Evolutionary conservation across 495 filamentous ascomycete genomes (phyloP), one percentile per base, ranked within the genome.

Genomic region (Umbilicaria muhlenbergii): DNA sequence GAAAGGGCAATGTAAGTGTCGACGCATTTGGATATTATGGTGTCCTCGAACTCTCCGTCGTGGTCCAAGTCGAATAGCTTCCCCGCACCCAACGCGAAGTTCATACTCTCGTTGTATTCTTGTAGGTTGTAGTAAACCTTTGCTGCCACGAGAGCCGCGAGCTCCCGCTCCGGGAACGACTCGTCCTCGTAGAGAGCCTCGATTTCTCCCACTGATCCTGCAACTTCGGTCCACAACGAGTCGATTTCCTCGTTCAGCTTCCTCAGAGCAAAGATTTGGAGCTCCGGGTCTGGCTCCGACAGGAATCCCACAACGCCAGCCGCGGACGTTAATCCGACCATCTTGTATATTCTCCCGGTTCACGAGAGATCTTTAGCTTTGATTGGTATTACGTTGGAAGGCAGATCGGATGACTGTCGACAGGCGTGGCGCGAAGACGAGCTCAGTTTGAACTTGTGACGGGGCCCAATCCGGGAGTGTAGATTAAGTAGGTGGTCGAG

Each of bases 91-190:
- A 99, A 74, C 40, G 92, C 92, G 64, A 99, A 94, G 17, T 83
- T 81, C 92, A 99, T 96, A 61, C 88, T 94, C 71, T 96, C 91
- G 57, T 95, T 87, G 66, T 96, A 96, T 63, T 93, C 92, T 65
- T 92, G 84, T 38, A 99, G 77, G 58, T 99, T 89, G 59, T 95
- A 99, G 64, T 96, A 99, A 50, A 96, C 86, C 69, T 96, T 96
- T 46, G 92, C 82, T 41, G 88, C 82, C 39, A 99, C 87, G 24
- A 99, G 70, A 43, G 92, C 89, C 43, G 92, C 92, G 36, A 96
- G 78, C 57, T 88, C 83, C 52, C 91, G 83, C 58, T 99, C 82
- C 13, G 91, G 82, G 54, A 99, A 99, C 40, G 71, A 70, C 47
- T 94, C 83, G 67, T 96, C 88, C 71, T 99, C 92, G 63, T 93